These are phyloP conservation scores for Cryoendolithus antarcticus DNA, from an alignment of 2,329 filamentous ascomycete species.

Conservation along the genomic window DNA sequence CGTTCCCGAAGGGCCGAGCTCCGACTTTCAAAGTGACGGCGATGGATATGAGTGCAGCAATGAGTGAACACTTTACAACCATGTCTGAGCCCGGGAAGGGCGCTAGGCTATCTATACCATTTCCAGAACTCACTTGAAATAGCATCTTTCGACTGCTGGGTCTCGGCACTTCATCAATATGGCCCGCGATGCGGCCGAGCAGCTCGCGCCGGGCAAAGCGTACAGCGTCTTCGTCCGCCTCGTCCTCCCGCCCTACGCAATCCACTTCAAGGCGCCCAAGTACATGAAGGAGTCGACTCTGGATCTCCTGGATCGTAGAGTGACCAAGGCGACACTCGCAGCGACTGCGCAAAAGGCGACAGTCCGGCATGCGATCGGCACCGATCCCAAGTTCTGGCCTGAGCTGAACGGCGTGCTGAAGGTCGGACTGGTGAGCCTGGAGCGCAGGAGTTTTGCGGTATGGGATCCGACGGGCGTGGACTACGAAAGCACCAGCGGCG, in stretches of 20 bases:
- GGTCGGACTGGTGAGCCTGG: conserved; percentile 48
- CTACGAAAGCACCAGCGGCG: conserved; percentile 47
- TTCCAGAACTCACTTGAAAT: no score
- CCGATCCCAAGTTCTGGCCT: conserved; percentile 46
- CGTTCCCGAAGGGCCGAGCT: no score
- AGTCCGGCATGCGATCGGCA: conserved; percentile 43
- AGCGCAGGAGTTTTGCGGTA: conserved; percentile 49
- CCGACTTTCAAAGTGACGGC: no score
- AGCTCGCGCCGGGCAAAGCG: conserved; percentile 15
- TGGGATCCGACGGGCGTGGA: conserved; percentile 44
- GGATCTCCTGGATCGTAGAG: conserved; percentile 41
- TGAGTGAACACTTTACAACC: no score
- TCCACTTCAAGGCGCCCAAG: conserved; percentile 48
- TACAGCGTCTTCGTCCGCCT: conserved; percentile 34
- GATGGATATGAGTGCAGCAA: no score
- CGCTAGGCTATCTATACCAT: no score
- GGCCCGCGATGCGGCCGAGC: conserved; percentile 9
- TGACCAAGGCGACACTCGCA: conserved; percentile 48
- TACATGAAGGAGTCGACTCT: conserved; percentile 48
- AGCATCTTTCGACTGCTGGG: no score
- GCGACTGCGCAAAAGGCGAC: conserved; percentile 43
- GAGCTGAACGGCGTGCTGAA: conserved; percentile 46
- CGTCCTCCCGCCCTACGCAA: conserved; percentile 35
- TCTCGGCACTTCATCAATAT: conserved; percentile 5
- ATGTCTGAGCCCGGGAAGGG: no score